A percentile compares a stretch with the other conserved stretches of the same genome.
These are phyloP conservation scores for Trichoderma atrobrunneum DNA, from an alignment of 2,329 filamentous ascomycete genomes.

Conservation along the genomic window DNA sequence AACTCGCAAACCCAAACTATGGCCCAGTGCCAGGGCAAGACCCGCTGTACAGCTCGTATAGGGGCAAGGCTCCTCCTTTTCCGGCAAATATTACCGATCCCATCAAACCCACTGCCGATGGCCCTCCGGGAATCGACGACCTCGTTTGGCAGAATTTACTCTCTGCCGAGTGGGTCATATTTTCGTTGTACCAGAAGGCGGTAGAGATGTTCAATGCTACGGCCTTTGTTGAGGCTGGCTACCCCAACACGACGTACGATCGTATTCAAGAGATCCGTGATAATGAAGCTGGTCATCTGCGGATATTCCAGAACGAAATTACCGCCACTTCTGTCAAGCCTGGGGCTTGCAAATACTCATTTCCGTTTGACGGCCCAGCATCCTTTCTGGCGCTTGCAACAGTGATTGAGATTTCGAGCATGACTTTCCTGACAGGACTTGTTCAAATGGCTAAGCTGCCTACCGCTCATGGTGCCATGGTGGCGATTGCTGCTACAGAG, in stretches of 20 bases:
- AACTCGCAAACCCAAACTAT: background rate
- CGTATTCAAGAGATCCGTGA: slow-evolving; percentile 1
- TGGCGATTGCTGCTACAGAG: background rate
- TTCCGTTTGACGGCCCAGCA: background rate
- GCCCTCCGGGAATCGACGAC: background rate
- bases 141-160: slow-evolving; percentile 1
- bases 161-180: background rate
- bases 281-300: slow-evolving; percentile 5
- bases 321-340: background rate
- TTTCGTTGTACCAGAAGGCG: background rate
- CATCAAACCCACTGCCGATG: background rate
- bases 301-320: background rate
- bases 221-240: background rate
- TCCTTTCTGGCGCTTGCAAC: background rate
- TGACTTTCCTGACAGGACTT: background rate
- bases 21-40: background rate
- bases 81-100: background rate
- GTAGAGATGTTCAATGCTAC: background rate
- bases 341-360: slow-evolving; percentile 1
- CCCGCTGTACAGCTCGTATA: background rate
- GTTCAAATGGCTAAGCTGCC: background rate
- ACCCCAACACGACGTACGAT: background rate
- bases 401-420: background rate
- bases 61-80: background rate
- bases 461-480: background rate